Conservation (phyloP, 108 stramenopile species). For the Mayamaea pseudoterrestris region DNA sequence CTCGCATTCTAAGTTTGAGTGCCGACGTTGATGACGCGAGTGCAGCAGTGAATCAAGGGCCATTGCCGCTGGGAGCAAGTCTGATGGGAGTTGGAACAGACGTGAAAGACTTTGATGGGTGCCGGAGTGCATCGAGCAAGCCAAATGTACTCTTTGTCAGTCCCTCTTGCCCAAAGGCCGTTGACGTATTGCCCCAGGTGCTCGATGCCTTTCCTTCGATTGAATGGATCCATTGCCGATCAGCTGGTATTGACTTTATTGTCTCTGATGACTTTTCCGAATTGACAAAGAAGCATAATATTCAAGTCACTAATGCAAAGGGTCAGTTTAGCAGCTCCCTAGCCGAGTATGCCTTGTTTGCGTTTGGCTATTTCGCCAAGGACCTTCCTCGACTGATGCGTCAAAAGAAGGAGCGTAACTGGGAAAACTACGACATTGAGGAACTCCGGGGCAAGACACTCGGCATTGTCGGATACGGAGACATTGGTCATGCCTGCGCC, state of each 20-base stretch:
- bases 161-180: slow-evolving; percentile 34
- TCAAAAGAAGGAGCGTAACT: slow-evolving; percentile 24
- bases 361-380: slow-evolving; percentile 78
- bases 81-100: slow-evolving; percentile 36
- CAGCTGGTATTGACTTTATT: slow-evolving; percentile 68
- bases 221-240: slow-evolving; percentile 70
- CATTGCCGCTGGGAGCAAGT: slow-evolving; percentile 36
- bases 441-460: slow-evolving; percentile 56
- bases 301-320: slow-evolving; percentile 52
- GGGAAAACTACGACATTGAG: slow-evolving; percentile 50
- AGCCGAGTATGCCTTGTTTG: slow-evolving; percentile 69
- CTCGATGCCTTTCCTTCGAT: slow-evolving; percentile 41
- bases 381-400: slow-evolving; percentile 56
- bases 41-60: slow-evolving; percentile 17
- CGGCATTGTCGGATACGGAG: slow-evolving; percentile 80
- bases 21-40: slow-evolving; percentile 36
- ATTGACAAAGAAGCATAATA: slow-evolving; percentile 6
- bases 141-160: slow-evolving; percentile 66
- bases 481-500: slow-evolving; percentile 50
- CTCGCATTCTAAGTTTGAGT: slow-evolving; percentile 37
- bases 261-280: slow-evolving; percentile 30
- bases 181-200: slow-evolving; percentile 31
- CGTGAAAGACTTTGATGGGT: slow-evolving; percentile 36
- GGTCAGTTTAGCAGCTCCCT: slow-evolving; percentile 59
- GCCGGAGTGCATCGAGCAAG: slow-evolving; percentile 15